Percentiles rank a stretch among this genome's conserved stretches.
Conservation (phyloP, 768 basidiomycete genomes). For the Lactarius hengduanensis region DNA sequence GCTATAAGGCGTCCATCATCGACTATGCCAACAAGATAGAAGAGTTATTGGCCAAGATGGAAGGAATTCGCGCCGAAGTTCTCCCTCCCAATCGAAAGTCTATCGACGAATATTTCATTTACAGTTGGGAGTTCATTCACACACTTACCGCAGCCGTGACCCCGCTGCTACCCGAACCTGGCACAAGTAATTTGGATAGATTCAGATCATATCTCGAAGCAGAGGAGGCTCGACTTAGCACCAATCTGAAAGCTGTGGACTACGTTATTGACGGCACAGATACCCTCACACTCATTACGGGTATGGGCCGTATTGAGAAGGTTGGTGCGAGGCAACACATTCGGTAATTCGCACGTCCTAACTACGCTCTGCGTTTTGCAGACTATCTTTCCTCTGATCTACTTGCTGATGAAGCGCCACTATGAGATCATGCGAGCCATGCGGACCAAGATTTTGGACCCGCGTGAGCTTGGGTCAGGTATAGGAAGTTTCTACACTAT, state of each 20-base stretch:
- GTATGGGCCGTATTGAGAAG: slow-evolving; percentile 34
- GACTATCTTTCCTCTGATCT: slow-evolving; percentile 25
- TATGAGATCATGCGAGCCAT: slow-evolving; percentile 28
- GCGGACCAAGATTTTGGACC: slow-evolving; percentile 7
- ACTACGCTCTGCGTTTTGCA: background rate
- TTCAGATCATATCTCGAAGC: slow-evolving; percentile 30
- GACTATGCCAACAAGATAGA: slow-evolving; percentile 24
- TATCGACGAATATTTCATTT: background rate
- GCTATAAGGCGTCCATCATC: slow-evolving; percentile 21
- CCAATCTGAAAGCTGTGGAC: slow-evolving; percentile 31
- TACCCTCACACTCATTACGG: slow-evolving; percentile 33
- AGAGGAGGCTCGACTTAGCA: slow-evolving; percentile 32
- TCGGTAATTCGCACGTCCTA: background rate
- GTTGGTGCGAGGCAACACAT: slow-evolving; percentile 16
- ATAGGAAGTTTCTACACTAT: background rate
- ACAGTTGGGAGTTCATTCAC: slow-evolving; percentile 6
- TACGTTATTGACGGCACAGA: slow-evolving; percentile 35
- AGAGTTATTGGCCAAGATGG: slow-evolving; percentile 21
- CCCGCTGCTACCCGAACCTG: background rate
- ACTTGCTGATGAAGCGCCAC: slow-evolving; percentile 27
- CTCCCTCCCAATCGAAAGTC: slow-evolving; percentile 14
- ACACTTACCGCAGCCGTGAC: slow-evolving; percentile 8
- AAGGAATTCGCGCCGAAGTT: slow-evolving; percentile 12
- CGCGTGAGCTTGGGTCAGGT: slow-evolving; percentile 1
- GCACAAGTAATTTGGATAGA: slow-evolving; percentile 11